Percentiles rank a stretch among this genome's conserved stretches.
Evolutionary conservation across 2,329 filamentous ascomycete species (phyloP).

Genomic region (Colletotrichum eleusines): DNA sequence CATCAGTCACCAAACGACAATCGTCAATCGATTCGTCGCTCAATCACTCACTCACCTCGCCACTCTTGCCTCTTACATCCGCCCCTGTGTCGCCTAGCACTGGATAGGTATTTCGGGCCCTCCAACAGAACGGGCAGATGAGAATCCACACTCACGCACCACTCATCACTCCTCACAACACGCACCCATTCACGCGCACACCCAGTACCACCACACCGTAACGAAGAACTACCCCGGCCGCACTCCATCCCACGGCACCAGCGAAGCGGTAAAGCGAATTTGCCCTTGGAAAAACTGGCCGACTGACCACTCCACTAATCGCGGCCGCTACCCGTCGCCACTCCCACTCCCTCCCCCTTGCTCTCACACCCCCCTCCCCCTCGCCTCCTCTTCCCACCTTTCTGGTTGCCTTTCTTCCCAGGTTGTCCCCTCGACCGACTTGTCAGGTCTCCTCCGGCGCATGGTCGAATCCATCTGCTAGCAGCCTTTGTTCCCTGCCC

Average conservation of each 20-base stretch:
- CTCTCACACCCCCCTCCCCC: neutral
- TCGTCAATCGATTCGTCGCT: neutral
- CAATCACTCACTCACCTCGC: slow-evolving; percentile 10
- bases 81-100: slow-evolving; percentile 17
- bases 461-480: slow-evolving; percentile 26
- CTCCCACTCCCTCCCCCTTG: slow-evolving; percentile 4
- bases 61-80: slow-evolving; percentile 6
- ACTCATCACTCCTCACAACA: neutral
- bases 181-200: neutral
- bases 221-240: slow-evolving; percentile 10
- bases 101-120: slow-evolving; percentile 1
- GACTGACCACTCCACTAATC: slow-evolving; percentile 33
- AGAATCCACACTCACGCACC: slow-evolving; percentile 1
- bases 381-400: neutral
- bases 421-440: slow-evolving; percentile 8
- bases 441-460: slow-evolving; percentile 30
- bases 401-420: slow-evolving; percentile 29
- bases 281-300: slow-evolving; percentile 23
- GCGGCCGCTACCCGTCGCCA: slow-evolving; percentile 35
- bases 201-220: neutral
- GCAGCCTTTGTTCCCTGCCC: neutral
- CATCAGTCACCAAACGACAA: neutral
- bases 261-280: slow-evolving; percentile 34
- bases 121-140: neutral
- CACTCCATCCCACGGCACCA: slow-evolving; percentile 29